Conservation (phyloP, 305 asterid species). For the Nicotiana rustica region DNA sequence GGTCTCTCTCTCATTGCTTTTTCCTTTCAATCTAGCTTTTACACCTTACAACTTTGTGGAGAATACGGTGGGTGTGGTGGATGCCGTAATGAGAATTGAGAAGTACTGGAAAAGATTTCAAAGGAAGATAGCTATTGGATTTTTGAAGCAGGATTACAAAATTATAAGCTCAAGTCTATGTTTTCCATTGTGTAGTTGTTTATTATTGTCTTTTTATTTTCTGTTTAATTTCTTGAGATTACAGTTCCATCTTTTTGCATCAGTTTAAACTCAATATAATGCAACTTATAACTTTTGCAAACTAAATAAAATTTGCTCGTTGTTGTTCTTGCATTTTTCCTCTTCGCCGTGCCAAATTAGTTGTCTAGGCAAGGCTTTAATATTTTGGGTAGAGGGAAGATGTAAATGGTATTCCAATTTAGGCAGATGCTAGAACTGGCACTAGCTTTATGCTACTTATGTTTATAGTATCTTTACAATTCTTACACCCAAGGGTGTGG, state of each 20-base stretch:
- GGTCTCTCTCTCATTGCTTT: not conserved
- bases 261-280: not conserved
- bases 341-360: not conserved
- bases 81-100: not conserved
- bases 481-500: not conserved
- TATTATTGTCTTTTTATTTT: not conserved
- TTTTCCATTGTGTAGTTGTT: constrained; percentile 8
- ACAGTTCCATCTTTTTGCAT: not conserved
- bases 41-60: not conserved
- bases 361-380: not conserved
- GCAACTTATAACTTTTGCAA: constrained; percentile 1
- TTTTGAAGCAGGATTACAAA: not conserved
- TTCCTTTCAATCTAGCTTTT: not conserved
- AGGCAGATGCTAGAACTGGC: not conserved
- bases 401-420: not conserved
- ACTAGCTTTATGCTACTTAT: no score
- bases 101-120: not conserved
- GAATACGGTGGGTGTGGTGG: not conserved
- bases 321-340: constrained; percentile 18
- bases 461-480: no score
- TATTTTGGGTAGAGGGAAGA: not conserved
- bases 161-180: not conserved
- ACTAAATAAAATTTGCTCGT: not conserved
- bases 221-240: not conserved
- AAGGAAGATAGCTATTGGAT: not conserved